Conservation (phyloP, 2,329 filamentous ascomycete genomes). For the Ophiostoma piceae region DNA sequence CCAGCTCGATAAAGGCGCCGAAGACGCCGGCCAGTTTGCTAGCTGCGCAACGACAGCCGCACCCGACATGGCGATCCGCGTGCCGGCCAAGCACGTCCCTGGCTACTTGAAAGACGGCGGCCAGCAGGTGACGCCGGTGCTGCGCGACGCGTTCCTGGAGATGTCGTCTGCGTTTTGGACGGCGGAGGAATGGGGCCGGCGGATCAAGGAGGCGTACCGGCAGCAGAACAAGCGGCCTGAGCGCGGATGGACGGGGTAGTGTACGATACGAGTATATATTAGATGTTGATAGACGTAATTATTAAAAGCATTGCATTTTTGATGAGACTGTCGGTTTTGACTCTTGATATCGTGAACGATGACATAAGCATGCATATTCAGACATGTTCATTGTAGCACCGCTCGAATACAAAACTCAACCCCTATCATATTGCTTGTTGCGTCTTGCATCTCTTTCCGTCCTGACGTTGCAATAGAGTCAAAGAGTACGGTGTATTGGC, state of each 20-base stretch:
- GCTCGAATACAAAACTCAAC: no score
- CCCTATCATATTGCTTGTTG: no score
- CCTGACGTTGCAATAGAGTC: background rate
- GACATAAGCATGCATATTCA: background rate
- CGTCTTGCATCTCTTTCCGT: no score
- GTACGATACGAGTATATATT: background rate
- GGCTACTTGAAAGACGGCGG: constrained; percentile 51
- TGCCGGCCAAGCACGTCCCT: constrained; percentile 33
- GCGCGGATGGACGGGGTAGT: constrained; percentile 12
- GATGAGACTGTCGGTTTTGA: no score
- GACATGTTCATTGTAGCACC: no score
- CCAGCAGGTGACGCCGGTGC: constrained; percentile 54
- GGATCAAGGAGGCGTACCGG: constrained; percentile 39
- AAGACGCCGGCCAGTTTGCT: no score
- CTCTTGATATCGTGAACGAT: background rate
- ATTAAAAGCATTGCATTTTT: background rate
- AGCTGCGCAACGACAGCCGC: background rate
- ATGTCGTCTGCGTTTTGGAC: constrained; percentile 21
- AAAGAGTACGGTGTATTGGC: background rate
- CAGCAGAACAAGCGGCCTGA: constrained; percentile 20
- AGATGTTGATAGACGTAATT: background rate
- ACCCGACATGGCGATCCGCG: constrained; percentile 12
- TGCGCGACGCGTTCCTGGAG: constrained; percentile 38
- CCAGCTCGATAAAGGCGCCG: no score
- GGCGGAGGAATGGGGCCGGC: constrained; percentile 29